Conservation (phyloP, 2,329 filamentous ascomycete genomes). For the Penicillium sp. region DNA sequence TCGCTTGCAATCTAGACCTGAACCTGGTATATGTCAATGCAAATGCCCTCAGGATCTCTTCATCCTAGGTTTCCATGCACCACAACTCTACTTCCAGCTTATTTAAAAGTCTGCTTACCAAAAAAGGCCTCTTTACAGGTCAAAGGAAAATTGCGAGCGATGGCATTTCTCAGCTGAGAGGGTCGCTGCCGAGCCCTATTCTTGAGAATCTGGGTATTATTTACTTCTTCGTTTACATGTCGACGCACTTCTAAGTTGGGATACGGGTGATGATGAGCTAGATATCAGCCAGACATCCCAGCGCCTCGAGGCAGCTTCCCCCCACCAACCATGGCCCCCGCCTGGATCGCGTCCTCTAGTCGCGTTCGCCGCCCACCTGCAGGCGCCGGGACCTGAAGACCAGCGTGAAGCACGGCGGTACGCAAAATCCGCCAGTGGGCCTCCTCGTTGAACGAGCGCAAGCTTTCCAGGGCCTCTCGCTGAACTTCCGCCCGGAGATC, state of each 20-base stretch:
- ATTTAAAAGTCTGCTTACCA: too few relatives aligned
- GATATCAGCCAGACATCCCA: too few relatives aligned
- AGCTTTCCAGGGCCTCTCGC: slow-evolving; percentile 62
- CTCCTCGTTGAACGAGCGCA: slow-evolving; percentile 69
- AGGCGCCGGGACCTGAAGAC: slow-evolving; percentile 63
- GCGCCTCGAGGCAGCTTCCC: too few relatives aligned
- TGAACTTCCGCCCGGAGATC: slow-evolving; percentile 70
- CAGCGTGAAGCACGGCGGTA: slow-evolving; percentile 71
- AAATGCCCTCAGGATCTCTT: too few relatives aligned
- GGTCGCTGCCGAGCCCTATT: background rate
- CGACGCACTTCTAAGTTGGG: background rate
- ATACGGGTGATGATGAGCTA: background rate
- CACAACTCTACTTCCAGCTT: too few relatives aligned
- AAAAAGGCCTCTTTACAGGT: too few relatives aligned
- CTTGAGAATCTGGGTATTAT: slow-evolving; percentile 21
- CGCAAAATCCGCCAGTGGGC: slow-evolving; percentile 73
- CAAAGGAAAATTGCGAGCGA: slow-evolving; percentile 1
- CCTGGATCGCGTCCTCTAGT: background rate
- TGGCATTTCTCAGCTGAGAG: slow-evolving; percentile 7
- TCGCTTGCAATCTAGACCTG: too few relatives aligned
- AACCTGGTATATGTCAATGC: too few relatives aligned
- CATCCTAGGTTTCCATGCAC: too few relatives aligned
- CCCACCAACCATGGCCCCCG: background rate
- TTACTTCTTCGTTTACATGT: slow-evolving; percentile 20
- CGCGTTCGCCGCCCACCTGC: slow-evolving; percentile 12